Base-by-base conservation (phyloP, 371 early-diverging fungal species). In the Mortierella sp. region DNA sequence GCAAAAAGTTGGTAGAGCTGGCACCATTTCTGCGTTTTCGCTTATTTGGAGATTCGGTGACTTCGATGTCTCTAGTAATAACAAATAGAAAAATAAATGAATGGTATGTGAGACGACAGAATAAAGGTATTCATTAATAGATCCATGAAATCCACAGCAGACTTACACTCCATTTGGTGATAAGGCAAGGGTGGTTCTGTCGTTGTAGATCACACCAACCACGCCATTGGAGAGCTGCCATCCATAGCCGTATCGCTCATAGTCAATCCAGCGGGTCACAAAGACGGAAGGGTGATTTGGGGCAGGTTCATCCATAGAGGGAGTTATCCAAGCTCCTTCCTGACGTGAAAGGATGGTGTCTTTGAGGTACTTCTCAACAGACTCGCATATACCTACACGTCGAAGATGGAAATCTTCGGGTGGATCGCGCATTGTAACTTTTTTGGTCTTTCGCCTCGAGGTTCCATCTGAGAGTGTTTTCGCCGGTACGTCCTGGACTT, bases 151-250 rank as follows among this genome's bases (percentile, higher is more conserved):
- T 14, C 1, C 12, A 19, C 4, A 25, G 7, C 3, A 0, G 3
- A 64, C 69, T 59, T 77, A 71, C 71, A 53, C 51, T 55, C 50
- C 64, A 50, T 66, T 71, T 0, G 78, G 67, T 7, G 78, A 60
- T 10, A 77, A 22, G 17, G 44, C 44, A 13, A 65, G 43, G 7
- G 59, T 62, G 13, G 40, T 57, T 13, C 52, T 60, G 41, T 74
- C 76, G 16, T 74, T 74, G 47, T 22, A 63, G 9, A 60, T 31
- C 12, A 68, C 76, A 2, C 76, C 76, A 46, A 64, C 52, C 24
- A 74, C 65, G 2, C 76, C 69, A 29, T 74, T 74, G n/a, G 64
- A 34, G 40, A 74, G 19, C 34, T 64, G 57, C 60, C 63, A 74
- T 21, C 76, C 76, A 28, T 60, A 45, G 25, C 76, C 76, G 45